Evolutionary conservation across 2,329 filamentous ascomycete genomes (phyloP).

Genomic region (Hypoxylon sp.): DNA sequence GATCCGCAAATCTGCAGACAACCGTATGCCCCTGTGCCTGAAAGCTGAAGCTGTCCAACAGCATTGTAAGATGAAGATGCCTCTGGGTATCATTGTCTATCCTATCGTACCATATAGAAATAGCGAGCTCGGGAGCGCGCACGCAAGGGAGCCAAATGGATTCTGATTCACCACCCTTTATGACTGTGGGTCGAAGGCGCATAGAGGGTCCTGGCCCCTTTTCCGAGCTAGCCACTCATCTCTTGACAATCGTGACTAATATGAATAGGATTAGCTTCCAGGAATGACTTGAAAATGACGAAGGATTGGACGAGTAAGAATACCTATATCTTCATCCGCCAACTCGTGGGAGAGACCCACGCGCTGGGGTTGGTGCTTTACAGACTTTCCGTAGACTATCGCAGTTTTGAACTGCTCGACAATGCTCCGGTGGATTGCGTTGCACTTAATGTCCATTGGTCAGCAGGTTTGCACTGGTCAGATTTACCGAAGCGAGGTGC

Average conservation of each 20-base stretch:
- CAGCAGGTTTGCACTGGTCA: slow-evolving; percentile 50
- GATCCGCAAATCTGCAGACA: slow-evolving; percentile 53
- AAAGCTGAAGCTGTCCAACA: slow-evolving; percentile 51
- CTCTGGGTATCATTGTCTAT: slow-evolving; percentile 41
- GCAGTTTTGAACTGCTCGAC: slow-evolving; percentile 95
- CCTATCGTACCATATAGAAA: slow-evolving; percentile 44
- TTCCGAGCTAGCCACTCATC: slow-evolving; percentile 62
- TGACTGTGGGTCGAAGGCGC: slow-evolving; percentile 49
- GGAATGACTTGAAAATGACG: slow-evolving; percentile 20
- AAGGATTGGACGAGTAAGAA: slow-evolving; percentile 48
- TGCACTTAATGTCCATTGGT: slow-evolving; percentile 76
- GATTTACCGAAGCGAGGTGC: slow-evolving; percentile 58
- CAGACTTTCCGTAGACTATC: slow-evolving; percentile 96
- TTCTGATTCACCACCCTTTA: slow-evolving; percentile 33
- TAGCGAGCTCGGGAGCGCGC: slow-evolving; percentile 47
- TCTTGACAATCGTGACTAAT: slow-evolving; percentile 77
- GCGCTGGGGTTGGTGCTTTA: slow-evolving; percentile 98
- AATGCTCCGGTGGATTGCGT: slow-evolving; percentile 96
- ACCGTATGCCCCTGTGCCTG: slow-evolving; percentile 41
- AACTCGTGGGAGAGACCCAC: slow-evolving; percentile 93
- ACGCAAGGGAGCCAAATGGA: slow-evolving; percentile 37
- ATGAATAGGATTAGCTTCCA: slow-evolving; percentile 49
- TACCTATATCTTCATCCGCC: slow-evolving; percentile 96
- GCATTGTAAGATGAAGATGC: slow-evolving; percentile 51
- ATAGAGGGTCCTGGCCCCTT: slow-evolving; percentile 41